Conservation (phyloP, 495 filamentous ascomycete species). For the Neohortaea acidophila region DNA sequence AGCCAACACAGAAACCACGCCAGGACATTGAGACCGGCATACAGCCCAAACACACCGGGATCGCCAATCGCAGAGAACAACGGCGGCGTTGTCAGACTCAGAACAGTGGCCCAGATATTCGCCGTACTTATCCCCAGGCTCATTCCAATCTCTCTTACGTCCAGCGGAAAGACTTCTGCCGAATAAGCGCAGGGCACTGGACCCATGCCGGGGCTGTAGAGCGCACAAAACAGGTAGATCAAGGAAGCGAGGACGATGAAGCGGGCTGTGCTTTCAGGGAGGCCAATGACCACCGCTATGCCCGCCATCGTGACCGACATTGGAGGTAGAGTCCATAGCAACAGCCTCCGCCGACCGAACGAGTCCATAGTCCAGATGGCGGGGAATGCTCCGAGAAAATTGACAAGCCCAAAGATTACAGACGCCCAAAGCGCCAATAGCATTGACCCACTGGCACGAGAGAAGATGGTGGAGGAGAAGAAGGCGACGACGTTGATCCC, state of each 20-base stretch:
- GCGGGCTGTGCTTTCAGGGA: conserved; percentile 3
- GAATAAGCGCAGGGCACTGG: conserved; percentile 45
- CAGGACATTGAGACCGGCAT: conserved; percentile 44
- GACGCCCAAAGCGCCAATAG: conserved; percentile 13
- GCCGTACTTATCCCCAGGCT: conserved; percentile 32
- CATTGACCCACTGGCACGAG: conserved; percentile 6
- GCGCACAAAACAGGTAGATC: conserved; percentile 17
- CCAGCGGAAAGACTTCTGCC: conserved; percentile 42
- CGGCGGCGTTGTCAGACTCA: conserved; percentile 43
- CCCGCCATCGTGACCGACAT: conserved; percentile 12
- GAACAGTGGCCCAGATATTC: conserved; percentile 26
- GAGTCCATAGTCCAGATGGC: conserved; percentile 17
- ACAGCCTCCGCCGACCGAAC: conserved; percentile 14
- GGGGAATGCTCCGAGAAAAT: conserved; percentile 16
- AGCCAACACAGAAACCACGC: conserved; percentile 40
- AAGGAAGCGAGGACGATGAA: conserved; percentile 10
- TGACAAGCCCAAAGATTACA: conserved; percentile 14
- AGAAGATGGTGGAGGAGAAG: conserved; percentile 17
- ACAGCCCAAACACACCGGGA: conserved; percentile 46
- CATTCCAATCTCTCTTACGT: conserved; percentile 24
- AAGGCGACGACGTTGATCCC: conserved; percentile 21
- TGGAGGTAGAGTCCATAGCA: conserved; percentile 13
- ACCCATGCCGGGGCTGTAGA: conserved; percentile 42
- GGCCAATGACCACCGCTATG: conserved; percentile 7
- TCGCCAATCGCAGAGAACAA: conserved; percentile 36